Evolutionary conservation across 2,329 filamentous ascomycete genomes (phyloP).

Genomic region (Neofusicoccum sp.): DNA sequence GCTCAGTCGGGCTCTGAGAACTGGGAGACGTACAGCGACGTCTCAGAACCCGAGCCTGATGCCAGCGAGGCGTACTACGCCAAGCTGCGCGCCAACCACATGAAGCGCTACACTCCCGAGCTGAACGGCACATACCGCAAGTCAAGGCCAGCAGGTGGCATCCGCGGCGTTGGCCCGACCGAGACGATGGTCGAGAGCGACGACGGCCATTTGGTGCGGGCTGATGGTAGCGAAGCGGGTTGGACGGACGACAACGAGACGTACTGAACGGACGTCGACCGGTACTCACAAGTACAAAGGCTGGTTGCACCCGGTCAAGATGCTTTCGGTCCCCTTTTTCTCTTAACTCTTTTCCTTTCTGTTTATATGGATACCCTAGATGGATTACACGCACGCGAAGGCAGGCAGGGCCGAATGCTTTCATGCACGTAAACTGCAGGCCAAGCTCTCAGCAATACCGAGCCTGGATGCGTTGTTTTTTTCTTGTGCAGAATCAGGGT

Average conservation of each 20-base stretch:
- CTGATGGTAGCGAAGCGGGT: conserved; percentile 45
- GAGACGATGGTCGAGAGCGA: conserved; percentile 42
- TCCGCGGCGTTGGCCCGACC: conserved; percentile 45
- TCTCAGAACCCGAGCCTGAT: conserved; percentile 52
- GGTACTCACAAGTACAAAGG: background rate
- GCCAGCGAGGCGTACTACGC: conserved; percentile 76
- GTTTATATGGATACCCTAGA: conserved; percentile 11
- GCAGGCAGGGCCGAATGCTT: background rate
- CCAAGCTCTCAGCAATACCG: too few relatives aligned
- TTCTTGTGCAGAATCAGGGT: too few relatives aligned
- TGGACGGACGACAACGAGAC: conserved; percentile 50
- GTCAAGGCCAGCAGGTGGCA: conserved; percentile 34
- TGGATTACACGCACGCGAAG: background rate
- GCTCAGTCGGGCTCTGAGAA: conserved; percentile 72
- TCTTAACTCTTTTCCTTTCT: background rate
- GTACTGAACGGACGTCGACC: background rate
- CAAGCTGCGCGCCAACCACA: conserved; percentile 60
- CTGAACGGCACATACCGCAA: conserved; percentile 8
- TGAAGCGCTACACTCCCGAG: conserved; percentile 19
- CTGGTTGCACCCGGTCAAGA: background rate
- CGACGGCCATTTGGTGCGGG: conserved; percentile 43
- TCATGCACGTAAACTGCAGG: background rate
- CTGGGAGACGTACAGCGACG: conserved; percentile 95
- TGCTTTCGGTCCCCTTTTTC: background rate
- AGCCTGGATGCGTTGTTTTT: too few relatives aligned